phyloP scores from a whole-genome alignment of 331 rosid species.

The Quercus tomentella region DNA sequence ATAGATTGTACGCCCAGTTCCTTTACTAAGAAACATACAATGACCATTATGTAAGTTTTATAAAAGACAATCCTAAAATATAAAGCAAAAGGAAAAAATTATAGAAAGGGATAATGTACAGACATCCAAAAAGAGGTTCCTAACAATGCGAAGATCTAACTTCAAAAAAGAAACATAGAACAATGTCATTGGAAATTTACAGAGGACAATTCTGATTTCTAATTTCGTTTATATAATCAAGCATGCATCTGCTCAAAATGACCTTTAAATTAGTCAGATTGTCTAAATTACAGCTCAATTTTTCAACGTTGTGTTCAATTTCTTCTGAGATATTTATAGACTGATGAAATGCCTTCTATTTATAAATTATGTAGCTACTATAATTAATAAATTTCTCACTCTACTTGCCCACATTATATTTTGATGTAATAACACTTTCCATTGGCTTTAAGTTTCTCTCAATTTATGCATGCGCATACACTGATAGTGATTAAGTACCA shows the following conservation, averaged over 20 bases:
- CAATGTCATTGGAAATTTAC: neutral
- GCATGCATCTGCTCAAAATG: neutral
- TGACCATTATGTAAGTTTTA: too few relatives aligned
- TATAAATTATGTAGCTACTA: neutral
- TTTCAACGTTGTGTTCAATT: neutral
- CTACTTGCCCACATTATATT: neutral
- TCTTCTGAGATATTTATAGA: neutral
- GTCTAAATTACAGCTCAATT: neutral
- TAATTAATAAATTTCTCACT: neutral
- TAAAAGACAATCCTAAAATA: too few relatives aligned
- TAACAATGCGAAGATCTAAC: neutral
- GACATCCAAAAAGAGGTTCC: neutral
- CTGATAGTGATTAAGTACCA: neutral
- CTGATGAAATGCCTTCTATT: neutral
- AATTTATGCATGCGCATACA: neutral
- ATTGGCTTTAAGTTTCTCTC: neutral
- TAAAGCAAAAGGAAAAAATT: too few relatives aligned
- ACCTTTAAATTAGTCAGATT: neutral
- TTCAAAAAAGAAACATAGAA: neutral
- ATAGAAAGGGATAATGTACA: too few relatives aligned
- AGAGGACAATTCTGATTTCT: neutral
- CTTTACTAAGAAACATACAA: neutral
- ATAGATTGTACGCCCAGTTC: neutral
- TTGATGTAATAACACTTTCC: neutral
- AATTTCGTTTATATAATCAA: neutral